Evolutionary conservation across 148 eudicot genomes (phyloP).

Genomic region (Nepenthes gracilis): DNA sequence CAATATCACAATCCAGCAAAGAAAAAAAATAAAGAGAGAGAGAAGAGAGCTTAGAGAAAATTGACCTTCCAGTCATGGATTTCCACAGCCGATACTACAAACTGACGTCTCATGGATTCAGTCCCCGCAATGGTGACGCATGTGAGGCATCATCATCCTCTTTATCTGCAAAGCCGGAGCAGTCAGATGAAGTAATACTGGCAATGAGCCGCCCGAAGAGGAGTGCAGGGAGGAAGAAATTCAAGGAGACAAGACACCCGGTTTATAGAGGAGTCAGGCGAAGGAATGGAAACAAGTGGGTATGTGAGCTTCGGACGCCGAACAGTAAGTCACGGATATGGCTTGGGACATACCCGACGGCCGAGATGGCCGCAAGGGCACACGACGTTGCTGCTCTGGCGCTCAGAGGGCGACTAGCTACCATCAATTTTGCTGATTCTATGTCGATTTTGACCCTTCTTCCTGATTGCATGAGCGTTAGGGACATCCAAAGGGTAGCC

Average conservation of each 20-base stretch:
- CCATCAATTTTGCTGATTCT: constrained; percentile 9
- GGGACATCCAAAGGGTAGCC: constrained; percentile 9
- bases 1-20: too few species aligned
- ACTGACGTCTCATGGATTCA: too few species aligned
- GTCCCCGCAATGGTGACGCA: too few species aligned
- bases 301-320: constrained; percentile 16
- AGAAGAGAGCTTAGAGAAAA: too few species aligned
- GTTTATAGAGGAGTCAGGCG: constrained; percentile 14
- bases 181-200: background rate
- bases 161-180: too few species aligned
- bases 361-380: constrained; percentile 34
- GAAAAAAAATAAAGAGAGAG: too few species aligned
- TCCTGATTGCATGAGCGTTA: background rate
- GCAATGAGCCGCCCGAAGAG: constrained; percentile 8
- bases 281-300: constrained; percentile 13
- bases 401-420: constrained; percentile 2
- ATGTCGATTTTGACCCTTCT: constrained; percentile 1
- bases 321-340: constrained; percentile 10
- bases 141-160: too few species aligned
- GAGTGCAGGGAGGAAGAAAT: constrained; percentile 10
- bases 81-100: too few species aligned
- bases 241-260: constrained; percentile 17
- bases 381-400: constrained; percentile 41
- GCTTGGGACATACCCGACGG: constrained; percentile 11
- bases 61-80: too few species aligned